These are phyloP conservation scores for Purpureocillium takamizusanense DNA, from an alignment of 2,329 filamentous ascomycete species.

Conservation along the genomic window DNA sequence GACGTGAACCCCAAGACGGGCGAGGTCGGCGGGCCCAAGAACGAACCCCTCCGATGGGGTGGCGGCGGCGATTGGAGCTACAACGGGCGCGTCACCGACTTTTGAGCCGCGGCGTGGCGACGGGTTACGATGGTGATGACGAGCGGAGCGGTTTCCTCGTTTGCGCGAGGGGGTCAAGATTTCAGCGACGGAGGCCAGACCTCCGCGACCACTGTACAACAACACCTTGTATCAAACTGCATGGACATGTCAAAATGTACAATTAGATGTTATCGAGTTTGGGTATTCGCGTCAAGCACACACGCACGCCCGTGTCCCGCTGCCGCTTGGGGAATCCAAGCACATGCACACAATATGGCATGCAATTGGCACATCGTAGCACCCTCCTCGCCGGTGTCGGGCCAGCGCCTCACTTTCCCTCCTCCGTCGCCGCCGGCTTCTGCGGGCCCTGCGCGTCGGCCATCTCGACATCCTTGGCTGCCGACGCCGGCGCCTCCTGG, in stretches of 20 bases:
- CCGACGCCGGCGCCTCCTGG: constrained; percentile 4
- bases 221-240: not conserved
- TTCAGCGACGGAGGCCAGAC: too few species aligned
- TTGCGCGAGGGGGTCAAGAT: too few species aligned
- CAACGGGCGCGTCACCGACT: constrained; percentile 92
- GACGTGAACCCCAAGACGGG: constrained; percentile 89
- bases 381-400: not conserved
- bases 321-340: too few species aligned
- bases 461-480: constrained; percentile 23
- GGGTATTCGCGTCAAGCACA: not conserved
- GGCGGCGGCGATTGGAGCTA: constrained; percentile 74
- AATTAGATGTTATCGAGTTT: not conserved
- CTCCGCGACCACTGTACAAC: not conserved
- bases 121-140: not conserved
- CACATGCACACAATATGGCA: too few species aligned
- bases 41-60: constrained; percentile 88
- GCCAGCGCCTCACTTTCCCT: constrained; percentile 6
- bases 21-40: constrained; percentile 94
- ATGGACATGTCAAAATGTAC: not conserved
- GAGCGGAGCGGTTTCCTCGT: too few species aligned
- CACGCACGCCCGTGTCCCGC: too few species aligned
- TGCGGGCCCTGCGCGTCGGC: constrained; percentile 9
- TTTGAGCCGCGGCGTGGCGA: constrained; percentile 31
- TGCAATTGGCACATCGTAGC: too few species aligned
- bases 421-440: constrained; percentile 2